These are phyloP conservation scores for Apiospora sp. DNA, from an alignment of 2,329 filamentous ascomycete genomes.

Conservation along the genomic window DNA sequence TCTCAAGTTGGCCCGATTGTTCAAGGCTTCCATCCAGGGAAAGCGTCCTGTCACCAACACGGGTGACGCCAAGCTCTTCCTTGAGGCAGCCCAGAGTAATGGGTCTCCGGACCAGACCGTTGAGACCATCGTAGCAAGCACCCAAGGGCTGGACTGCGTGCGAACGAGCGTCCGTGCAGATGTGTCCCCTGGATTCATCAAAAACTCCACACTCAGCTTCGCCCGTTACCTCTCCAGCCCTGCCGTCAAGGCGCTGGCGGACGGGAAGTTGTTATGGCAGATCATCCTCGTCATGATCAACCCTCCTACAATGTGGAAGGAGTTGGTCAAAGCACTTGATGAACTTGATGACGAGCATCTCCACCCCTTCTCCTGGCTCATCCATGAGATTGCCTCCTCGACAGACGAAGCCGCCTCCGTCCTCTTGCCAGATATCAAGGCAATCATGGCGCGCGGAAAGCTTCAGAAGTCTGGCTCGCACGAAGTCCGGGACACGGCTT, in stretches of 20 bases:
- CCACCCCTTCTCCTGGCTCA: conserved; percentile 56
- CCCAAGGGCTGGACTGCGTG: conserved; percentile 38
- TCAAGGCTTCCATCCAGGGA: conserved; percentile 33
- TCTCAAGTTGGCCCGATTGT: not conserved
- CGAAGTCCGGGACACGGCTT: conserved; percentile 38
- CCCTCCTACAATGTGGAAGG: conserved; percentile 63
- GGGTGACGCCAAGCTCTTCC: conserved; percentile 40
- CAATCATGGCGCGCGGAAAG: conserved; percentile 29
- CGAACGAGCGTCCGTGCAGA: conserved; percentile 36
- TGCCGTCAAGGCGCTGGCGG: conserved; percentile 55
- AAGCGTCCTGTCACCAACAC: conserved; percentile 33
- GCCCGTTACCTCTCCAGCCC: conserved; percentile 51
- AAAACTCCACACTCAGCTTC: conserved; percentile 43
- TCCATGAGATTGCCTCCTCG: conserved; percentile 53
- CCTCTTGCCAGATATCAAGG: conserved; percentile 38
- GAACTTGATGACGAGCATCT: conserved; percentile 44
- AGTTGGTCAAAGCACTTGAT: conserved; percentile 40
- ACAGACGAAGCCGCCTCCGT: not conserved
- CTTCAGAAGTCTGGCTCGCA: conserved; percentile 36
- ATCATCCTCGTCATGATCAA: conserved; percentile 56
- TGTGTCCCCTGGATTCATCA: conserved; percentile 41
- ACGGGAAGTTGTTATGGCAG: conserved; percentile 57
- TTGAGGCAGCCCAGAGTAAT: conserved; percentile 38
- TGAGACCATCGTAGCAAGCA: conserved; percentile 39
- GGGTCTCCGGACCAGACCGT: conserved; percentile 35